Evolutionary conservation across 768 basidiomycete genomes (phyloP).

Genomic region (Roridomyces roridus): DNA sequence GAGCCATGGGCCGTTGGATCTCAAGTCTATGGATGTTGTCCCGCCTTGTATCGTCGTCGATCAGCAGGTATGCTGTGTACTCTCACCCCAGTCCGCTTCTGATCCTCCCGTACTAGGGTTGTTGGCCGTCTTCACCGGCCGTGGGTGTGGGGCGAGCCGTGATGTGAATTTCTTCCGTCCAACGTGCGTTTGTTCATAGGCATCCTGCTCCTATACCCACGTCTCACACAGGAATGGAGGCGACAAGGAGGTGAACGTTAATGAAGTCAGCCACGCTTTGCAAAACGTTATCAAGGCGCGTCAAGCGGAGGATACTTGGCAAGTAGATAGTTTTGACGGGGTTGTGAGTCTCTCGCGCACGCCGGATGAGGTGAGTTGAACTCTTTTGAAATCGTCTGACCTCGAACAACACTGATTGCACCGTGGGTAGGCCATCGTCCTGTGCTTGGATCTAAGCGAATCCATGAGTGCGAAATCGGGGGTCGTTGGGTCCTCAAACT

Average conservation of each 20-base stretch:
- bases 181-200: constrained; percentile 27
- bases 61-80: too few relatives aligned
- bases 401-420: too few relatives aligned
- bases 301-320: constrained; percentile 34
- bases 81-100: too few relatives aligned
- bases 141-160: constrained; percentile 33
- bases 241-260: constrained; percentile 35
- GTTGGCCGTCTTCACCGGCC: constrained; percentile 35
- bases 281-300: constrained; percentile 27
- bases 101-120: too few relatives aligned
- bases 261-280: constrained; percentile 31
- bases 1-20: constrained; percentile 30
- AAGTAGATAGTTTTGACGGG: constrained; percentile 33
- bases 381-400: too few relatives aligned
- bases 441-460: constrained; percentile 35
- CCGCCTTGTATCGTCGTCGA: constrained; percentile 35
- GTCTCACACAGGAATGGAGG: constrained; percentile 28
- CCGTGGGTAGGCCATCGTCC: constrained; percentile 31
- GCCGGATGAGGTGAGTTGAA: constrained; percentile 35
- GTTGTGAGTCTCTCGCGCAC: constrained; percentile 26
- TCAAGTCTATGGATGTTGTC: constrained; percentile 31
- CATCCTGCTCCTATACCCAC: background rate
- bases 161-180: constrained; percentile 38
- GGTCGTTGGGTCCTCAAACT: constrained; percentile 2
- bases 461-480: constrained; percentile 32